Evolutionary conservation across 2,329 filamentous ascomycete genomes (phyloP), one percentile per base, ranked within the genome.

Genomic region (Aspergillus neotritici): DNA sequence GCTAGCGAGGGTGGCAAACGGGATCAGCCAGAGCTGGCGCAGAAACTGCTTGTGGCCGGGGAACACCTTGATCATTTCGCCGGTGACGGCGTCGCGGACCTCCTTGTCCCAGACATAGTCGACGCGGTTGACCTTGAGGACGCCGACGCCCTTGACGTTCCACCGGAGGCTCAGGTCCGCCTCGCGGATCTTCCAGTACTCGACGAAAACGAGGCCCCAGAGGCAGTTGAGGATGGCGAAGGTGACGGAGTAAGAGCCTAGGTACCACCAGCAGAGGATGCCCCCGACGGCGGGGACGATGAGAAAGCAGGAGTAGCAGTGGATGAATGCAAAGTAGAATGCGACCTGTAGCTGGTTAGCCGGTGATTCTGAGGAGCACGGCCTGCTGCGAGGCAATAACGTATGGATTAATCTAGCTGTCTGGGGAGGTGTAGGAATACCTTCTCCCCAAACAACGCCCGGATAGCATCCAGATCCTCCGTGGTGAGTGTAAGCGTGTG

Each of bases 141-240:
- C 78, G 4, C 86, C 90, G 1, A 94, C 89, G 5, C 86, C 86
- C 39, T 86, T 82, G 3, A 95, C 89, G 11, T 86, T 86, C 91
- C 91, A 97, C 55, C 87, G 80, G 12, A 95, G 80, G 7, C 84
- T 83, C 6, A 97, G 74, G 60, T 97, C 90, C 1, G 83, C 74
- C 65, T 97, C 88, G 64, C 94, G 87, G 57, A 91, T 85, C 70
- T 94, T 95, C 91, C 91, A 97, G 66, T 86, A 95, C 63, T 97
- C 91, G 44, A 94, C 85, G 61, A 96, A 96, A 37, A 91, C 72
- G 3, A 93, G 82, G 44, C 84, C 84, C 87, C 90, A 95, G n/a
- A 95, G 70, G 29, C 82, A 84, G 60, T 84, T 90, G 34, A 84
- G 75, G 1, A 90, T 65, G 11, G 86, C 87, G 56, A 94, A 96